A percentile compares a stretch with the other conserved stretches of the same genome.
phyloP scores from a whole-genome alignment of 306 rosid genomes.

The Cucurbita argyrosperma region DNA sequence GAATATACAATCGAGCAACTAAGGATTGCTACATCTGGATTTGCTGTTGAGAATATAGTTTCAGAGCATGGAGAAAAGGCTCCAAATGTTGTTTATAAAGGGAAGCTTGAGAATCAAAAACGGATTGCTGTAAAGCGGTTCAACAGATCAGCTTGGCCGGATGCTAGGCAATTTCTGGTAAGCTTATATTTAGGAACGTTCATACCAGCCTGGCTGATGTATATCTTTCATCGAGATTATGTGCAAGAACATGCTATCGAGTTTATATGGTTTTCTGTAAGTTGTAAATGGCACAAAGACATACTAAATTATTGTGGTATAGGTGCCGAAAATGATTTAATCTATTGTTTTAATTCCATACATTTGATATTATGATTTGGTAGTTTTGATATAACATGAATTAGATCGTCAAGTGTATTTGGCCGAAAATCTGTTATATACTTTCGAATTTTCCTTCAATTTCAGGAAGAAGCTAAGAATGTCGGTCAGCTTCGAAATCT shows the following conservation, averaged over 20 bases:
- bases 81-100: slow-evolving; percentile 90
- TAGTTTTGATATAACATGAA: background rate
- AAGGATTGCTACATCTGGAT: slow-evolving; percentile 77
- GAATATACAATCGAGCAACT: slow-evolving; percentile 73
- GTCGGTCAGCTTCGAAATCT: slow-evolving; percentile 82
- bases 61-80: slow-evolving; percentile 99
- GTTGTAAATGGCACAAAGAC: background rate
- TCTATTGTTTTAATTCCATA: background rate
- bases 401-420: background rate
- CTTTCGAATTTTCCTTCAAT: background rate
- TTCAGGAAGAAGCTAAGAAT: slow-evolving; percentile 85
- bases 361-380: background rate
- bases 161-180: slow-evolving; percentile 79
- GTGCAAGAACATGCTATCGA: background rate
- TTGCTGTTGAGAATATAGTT: slow-evolving; percentile 77
- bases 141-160: slow-evolving; percentile 97
- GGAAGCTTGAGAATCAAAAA: slow-evolving; percentile 73
- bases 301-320: background rate
- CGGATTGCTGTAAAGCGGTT: slow-evolving; percentile 89
- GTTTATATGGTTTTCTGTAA: background rate
- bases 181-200: background rate
- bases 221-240: background rate
- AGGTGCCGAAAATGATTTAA: background rate
- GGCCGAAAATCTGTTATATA: background rate
- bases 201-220: background rate